Evolutionary conservation across 2,329 filamentous ascomycete genomes (phyloP).

Genomic region (Fusarium sambucinum): DNA sequence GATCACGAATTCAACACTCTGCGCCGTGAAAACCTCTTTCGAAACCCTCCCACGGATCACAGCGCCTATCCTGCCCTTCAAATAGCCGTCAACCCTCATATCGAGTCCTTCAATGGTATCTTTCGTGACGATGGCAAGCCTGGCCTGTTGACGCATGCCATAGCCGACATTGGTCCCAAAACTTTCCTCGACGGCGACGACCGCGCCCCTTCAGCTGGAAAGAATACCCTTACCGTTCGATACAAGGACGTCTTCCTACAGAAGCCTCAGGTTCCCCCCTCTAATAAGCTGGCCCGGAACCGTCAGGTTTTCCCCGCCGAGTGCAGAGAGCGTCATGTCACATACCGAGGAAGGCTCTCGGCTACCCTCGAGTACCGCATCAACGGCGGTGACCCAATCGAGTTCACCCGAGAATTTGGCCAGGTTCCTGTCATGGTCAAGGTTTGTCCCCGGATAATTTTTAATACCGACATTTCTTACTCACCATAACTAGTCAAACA

Average conservation of each 20-base stretch:
- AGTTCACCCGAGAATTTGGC: slow-evolving; percentile 86
- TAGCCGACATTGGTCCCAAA: slow-evolving; percentile 92
- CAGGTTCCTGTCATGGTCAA: slow-evolving; percentile 94
- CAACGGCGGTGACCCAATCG: slow-evolving; percentile 86
- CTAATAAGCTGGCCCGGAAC: slow-evolving; percentile 86
- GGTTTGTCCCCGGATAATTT: slow-evolving; percentile 62
- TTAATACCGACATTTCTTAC: slow-evolving; percentile 3
- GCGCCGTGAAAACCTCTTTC: slow-evolving; percentile 88
- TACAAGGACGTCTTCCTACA: slow-evolving; percentile 86
- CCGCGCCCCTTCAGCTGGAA: slow-evolving; percentile 66
- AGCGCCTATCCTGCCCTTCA: slow-evolving; percentile 90
- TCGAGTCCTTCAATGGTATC: slow-evolving; percentile 94
- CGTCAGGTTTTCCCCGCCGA: slow-evolving; percentile 91
- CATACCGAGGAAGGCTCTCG: slow-evolving; percentile 88
- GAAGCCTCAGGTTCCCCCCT: slow-evolving; percentile 80
- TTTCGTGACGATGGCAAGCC: slow-evolving; percentile 76
- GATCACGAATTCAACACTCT: slow-evolving; percentile 87
- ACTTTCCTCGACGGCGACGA: slow-evolving; percentile 86
- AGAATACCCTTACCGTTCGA: slow-evolving; percentile 82
- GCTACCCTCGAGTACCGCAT: slow-evolving; percentile 87
- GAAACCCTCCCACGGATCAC: slow-evolving; percentile 86
- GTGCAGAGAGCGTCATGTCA: slow-evolving; percentile 91
- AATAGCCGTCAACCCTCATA: slow-evolving; percentile 88
- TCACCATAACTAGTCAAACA: slow-evolving; percentile 73
- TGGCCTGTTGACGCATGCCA: slow-evolving; percentile 74